Percentiles rank a stretch among this genome's conserved stretches.
Evolutionary conservation across 2,329 filamentous ascomycete genomes (phyloP).

Genomic region (Neofusicoccum laricinum): DNA sequence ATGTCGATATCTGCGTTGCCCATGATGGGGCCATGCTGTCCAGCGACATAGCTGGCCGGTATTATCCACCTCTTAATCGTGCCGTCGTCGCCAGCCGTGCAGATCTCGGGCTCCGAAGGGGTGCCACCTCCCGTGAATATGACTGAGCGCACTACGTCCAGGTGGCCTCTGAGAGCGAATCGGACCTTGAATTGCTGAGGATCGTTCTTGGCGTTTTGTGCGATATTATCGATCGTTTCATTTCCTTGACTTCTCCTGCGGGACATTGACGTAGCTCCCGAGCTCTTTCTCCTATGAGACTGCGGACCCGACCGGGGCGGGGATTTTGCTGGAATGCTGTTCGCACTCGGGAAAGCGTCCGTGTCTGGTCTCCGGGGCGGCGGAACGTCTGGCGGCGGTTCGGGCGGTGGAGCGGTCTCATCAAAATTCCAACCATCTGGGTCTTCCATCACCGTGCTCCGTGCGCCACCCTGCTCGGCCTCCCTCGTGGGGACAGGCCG

Average conservation of each 20-base stretch:
- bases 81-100: constrained; percentile 91
- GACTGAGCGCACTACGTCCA: constrained; percentile 89
- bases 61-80: constrained; percentile 97
- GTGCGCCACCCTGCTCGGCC: constrained; percentile 31
- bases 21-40: constrained; percentile 46
- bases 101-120: constrained; percentile 93
- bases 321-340: constrained; percentile 74
- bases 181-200: constrained; percentile 82
- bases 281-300: constrained; percentile 77
- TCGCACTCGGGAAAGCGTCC: constrained; percentile 81
- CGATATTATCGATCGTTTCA: constrained; percentile 55
- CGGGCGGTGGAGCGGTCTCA: constrained; percentile 63
- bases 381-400: constrained; percentile 52
- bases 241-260: constrained; percentile 60
- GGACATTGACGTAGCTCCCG: constrained; percentile 57
- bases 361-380: constrained; percentile 72
- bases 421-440: constrained; percentile 90
- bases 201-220: constrained; percentile 56
- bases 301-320: constrained; percentile 64
- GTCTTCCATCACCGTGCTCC: constrained; percentile 49
- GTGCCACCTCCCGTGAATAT: constrained; percentile 97
- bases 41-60: constrained; percentile 69
- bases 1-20: constrained; percentile 79
- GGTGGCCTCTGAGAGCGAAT: constrained; percentile 86
- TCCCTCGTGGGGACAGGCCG: constrained; percentile 48